A percentile compares a stretch with the other conserved stretches of the same genome.
phyloP scores from a whole-genome alignment of 176 grass and related monocot species.

The Oryza australiensis region DNA sequence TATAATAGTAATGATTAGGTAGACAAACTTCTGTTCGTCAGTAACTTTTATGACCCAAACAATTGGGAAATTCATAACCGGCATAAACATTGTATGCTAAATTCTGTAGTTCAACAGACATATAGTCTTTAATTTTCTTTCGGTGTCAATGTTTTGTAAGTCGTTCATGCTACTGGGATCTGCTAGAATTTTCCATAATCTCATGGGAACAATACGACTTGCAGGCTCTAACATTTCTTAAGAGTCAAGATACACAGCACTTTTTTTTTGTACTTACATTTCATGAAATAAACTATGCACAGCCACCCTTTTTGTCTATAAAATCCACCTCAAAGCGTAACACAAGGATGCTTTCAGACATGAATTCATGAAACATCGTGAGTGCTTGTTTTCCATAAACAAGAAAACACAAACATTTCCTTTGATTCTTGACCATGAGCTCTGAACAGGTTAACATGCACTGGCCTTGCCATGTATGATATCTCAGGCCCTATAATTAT shows the following conservation, averaged over 20 bases:
- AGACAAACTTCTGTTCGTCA: no score
- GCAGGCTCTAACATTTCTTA: background rate
- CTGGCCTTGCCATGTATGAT: conserved; percentile 3
- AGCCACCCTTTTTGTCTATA: background rate
- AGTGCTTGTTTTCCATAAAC: background rate
- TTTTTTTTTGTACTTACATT: background rate
- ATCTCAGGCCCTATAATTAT: background rate
- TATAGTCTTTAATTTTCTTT: background rate
- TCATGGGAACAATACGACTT: background rate
- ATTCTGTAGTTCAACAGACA: background rate
- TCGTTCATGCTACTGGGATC: background rate
- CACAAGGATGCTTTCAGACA: background rate
- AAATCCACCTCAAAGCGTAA: background rate
- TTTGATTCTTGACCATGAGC: background rate
- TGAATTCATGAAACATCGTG: background rate
- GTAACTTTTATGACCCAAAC: background rate
- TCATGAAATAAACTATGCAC: background rate
- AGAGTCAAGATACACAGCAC: no score
- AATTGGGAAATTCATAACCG: background rate
- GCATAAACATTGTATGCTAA: background rate
- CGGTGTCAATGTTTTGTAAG: background rate
- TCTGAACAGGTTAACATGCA: background rate
- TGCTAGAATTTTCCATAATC: background rate
- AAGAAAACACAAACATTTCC: background rate
- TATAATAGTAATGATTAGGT: background rate